Conservation (phyloP, 2,329 filamentous ascomycete species). For the Sordariomycetes sp. region DNA sequence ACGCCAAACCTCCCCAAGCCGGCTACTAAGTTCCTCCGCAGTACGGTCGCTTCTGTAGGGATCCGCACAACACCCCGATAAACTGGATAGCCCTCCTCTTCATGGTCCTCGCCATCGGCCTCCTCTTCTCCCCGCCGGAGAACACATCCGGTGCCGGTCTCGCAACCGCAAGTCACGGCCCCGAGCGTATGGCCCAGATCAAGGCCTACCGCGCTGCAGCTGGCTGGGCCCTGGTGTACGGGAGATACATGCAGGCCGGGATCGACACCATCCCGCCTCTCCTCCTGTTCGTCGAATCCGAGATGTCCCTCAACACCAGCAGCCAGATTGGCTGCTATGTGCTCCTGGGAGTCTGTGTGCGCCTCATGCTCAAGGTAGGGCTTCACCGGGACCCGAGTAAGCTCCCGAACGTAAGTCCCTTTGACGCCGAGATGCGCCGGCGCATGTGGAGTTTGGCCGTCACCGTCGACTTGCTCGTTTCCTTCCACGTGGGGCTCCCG, state of each 20-base stretch:
- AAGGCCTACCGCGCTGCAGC: slow-evolving; percentile 36
- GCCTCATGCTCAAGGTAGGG: slow-evolving; percentile 48
- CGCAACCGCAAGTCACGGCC: slow-evolving; percentile 7
- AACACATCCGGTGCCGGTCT: slow-evolving; percentile 13
- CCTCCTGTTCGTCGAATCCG: slow-evolving; percentile 39
- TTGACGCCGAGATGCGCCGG: slow-evolving; percentile 43
- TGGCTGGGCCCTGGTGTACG: slow-evolving; percentile 37
- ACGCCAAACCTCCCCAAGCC: no score
- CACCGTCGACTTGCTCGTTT: slow-evolving; percentile 52
- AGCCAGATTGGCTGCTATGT: slow-evolving; percentile 45
- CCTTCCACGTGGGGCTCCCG: slow-evolving; percentile 58
- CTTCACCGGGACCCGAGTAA: slow-evolving; percentile 44
- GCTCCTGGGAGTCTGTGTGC: slow-evolving; percentile 35
- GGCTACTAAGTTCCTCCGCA: slow-evolving; percentile 10
- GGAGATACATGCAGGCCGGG: slow-evolving; percentile 39
- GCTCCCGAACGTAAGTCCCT: slow-evolving; percentile 36
- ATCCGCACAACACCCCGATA: slow-evolving; percentile 24
- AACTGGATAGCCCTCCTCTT: slow-evolving; percentile 42
- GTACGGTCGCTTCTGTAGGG: slow-evolving; percentile 38
- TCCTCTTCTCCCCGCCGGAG: slow-evolving; percentile 30
- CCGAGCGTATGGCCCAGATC: slow-evolving; percentile 27
- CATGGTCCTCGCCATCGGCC: slow-evolving; percentile 31
- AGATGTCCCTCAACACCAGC: slow-evolving; percentile 39
- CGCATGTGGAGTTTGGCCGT: slow-evolving; percentile 40
- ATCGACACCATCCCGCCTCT: slow-evolving; percentile 37